Percentiles rank a stretch among this genome's conserved stretches.
Evolutionary conservation across 169 alveolate species (phyloP).

Genomic region (Theileria annulata): DNA sequence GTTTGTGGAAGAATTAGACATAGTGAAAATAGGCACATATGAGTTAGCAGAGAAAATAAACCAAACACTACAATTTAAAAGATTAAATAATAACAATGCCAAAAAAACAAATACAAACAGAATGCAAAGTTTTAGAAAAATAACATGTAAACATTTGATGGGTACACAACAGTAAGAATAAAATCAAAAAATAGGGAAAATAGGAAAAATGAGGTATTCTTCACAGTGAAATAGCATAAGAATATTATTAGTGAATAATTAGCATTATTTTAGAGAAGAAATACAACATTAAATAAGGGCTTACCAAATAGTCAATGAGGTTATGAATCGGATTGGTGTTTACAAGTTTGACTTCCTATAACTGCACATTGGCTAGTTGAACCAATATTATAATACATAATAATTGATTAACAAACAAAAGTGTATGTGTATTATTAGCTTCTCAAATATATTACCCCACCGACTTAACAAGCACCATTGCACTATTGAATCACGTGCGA

Average conservation of each 20-base stretch:
- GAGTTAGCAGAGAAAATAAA: background rate
- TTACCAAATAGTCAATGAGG: constrained; percentile 21
- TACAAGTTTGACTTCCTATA: constrained; percentile 23
- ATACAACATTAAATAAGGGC: constrained; percentile 19
- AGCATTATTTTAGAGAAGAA: background rate
- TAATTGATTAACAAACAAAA: constrained; percentile 10
- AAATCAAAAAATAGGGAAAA: background rate
- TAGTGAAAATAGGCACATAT: background rate
- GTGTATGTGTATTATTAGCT: constrained; percentile 19
- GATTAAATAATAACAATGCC: background rate
- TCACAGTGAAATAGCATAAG: background rate
- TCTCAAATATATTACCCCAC: constrained; percentile 45
- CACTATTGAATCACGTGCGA: constrained; percentile 36
- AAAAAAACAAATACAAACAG: background rate
- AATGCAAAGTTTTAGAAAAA: background rate
- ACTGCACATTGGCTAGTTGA: constrained; percentile 32
- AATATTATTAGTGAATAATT: background rate
- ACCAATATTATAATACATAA: constrained; percentile 31
- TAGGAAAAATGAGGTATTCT: background rate
- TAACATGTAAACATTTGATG: background rate
- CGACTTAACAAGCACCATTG: constrained; percentile 36
- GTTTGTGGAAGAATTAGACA: background rate
- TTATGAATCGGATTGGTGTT: constrained; percentile 12
- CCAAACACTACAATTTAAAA: background rate
- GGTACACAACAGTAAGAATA: constrained; percentile 6